Percentiles rank a stretch among this genome's conserved stretches.
Conservation (phyloP, 2,329 filamentous ascomycete genomes). For the Aspergillus amoenus region DNA sequence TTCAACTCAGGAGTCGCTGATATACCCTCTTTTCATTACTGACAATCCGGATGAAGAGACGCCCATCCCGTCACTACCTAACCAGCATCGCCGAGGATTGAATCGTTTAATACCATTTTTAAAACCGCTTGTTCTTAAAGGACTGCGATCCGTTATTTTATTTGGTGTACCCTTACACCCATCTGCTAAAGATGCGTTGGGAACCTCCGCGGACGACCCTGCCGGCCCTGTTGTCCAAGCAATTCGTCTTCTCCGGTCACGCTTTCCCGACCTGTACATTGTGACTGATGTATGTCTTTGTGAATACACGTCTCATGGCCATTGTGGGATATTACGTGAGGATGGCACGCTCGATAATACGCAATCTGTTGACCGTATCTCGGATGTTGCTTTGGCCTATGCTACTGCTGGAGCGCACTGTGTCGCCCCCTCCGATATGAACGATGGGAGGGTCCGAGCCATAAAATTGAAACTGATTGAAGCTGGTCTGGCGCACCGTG, state of each 20-base stretch:
- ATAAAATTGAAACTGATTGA: constrained; percentile 99
- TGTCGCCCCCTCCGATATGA: constrained; percentile 98
- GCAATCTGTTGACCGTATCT: constrained; percentile 89
- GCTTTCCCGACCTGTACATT: constrained; percentile 89
- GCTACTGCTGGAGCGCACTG: constrained; percentile 95
- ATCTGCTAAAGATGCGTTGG: constrained; percentile 82
- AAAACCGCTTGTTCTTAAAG: constrained; percentile 82
- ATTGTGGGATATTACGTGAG: constrained; percentile 92
- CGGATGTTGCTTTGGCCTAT: constrained; percentile 96
- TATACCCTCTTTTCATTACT: constrained; percentile 95
- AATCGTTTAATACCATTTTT: constrained; percentile 84
- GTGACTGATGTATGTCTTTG: constrained; percentile 93
- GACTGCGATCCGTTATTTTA: constrained; percentile 87
- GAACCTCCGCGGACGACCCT: constrained; percentile 89
- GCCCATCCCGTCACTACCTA: constrained; percentile 84
- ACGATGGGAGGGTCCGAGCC: constrained; percentile 92
- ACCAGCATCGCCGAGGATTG: constrained; percentile 83
- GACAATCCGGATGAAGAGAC: constrained; percentile 92
- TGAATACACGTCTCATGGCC: constrained; percentile 97
- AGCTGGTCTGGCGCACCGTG: constrained; percentile 85
- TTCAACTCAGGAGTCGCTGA: constrained; percentile 80
- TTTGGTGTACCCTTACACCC: constrained; percentile 88
- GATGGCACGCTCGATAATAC: constrained; percentile 92
- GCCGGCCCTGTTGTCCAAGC: constrained; percentile 85
- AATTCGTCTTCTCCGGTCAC: constrained; percentile 78